Percentiles rank a stretch among this genome's conserved stretches.
phyloP scores from a whole-genome alignment of 371 early-diverging fungal genomes.

The Synchytrium microbalum region DNA sequence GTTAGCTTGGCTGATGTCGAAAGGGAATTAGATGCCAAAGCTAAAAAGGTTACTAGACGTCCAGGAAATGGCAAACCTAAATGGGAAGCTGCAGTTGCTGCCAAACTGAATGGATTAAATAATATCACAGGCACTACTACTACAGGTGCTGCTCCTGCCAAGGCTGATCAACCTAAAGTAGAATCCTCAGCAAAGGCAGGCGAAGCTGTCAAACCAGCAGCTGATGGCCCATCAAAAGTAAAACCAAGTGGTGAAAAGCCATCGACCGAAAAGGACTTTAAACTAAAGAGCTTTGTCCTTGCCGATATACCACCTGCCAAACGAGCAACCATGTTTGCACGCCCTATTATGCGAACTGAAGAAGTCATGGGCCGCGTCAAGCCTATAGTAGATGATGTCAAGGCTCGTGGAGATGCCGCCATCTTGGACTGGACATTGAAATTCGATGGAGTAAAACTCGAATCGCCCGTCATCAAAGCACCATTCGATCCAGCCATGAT shows the following conservation, averaged over 20 bases:
- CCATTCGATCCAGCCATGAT: slow-evolving; percentile 72
- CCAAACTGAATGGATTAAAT: slow-evolving; percentile 10
- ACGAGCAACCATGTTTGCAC: slow-evolving; percentile 58
- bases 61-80: slow-evolving; percentile 82
- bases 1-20: slow-evolving; percentile 82
- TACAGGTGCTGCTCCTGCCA: slow-evolving; percentile 21
- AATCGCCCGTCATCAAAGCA: slow-evolving; percentile 61
- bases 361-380: slow-evolving; percentile 78
- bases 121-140: slow-evolving; percentile 15
- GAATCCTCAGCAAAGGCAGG: not conserved
- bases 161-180: slow-evolving; percentile 21
- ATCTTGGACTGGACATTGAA: slow-evolving; percentile 73
- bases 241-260: not conserved
- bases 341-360: slow-evolving; percentile 85
- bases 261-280: slow-evolving; percentile 15
- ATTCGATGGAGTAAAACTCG: slow-evolving; percentile 80
- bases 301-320: slow-evolving; percentile 32
- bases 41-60: slow-evolving; percentile 80
- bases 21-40: slow-evolving; percentile 68
- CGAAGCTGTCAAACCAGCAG: not conserved
- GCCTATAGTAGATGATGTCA: slow-evolving; percentile 85
- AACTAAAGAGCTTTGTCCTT: slow-evolving; percentile 22
- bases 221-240: slow-evolving; percentile 3
- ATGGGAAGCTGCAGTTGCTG: slow-evolving; percentile 20
- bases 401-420: slow-evolving; percentile 77